Base-by-base conservation (phyloP, 148 eudicot species). In the Vaccinium vitisidaea region DNA sequence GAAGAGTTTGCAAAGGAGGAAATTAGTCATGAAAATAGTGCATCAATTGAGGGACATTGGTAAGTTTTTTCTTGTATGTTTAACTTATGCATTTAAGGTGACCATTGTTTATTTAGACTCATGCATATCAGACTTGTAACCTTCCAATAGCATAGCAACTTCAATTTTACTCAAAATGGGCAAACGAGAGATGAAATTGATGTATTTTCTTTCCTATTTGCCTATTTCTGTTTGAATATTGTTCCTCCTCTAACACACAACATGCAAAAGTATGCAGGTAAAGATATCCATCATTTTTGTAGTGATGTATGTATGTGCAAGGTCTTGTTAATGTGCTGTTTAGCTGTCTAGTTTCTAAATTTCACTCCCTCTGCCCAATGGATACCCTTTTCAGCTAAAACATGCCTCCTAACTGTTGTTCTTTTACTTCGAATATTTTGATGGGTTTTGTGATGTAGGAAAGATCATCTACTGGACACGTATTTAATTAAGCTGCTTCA, bases 1-100 rank as follows among this genome's bases (percentile, higher is more conserved):
- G 99, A 94, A 89, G 99, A 94, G 80, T 94, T 94, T 88, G 97
- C 94, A 4, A 79, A 87, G 87, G 94, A 96, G 90, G 97, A 94
- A 89, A 93, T 92, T 59, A 84, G 69, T 53, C 89, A 91, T 73
- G 95, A 88, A 88, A 91, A 87, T 82, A 84, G 27, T 55, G 74
- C 88, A 79, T 86, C 89, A 32, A 80, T 86, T 77, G 94, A 90
- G 73, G 91, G 84, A 54, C 90, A 90, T 84, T 93, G 95, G 99
- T 93, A 87, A 92, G 98, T 84, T 19, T 82, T 27, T 61, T 71
- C 3, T 3, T 6, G 61, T 75, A 19, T 13, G 4, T 77, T 25
- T 65, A 43, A 71, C n/a, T 83, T 75, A 80, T 8, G 8, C 49
- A 56, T 58, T 50, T 82, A 15, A 58, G 49, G 65, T 81, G 36